Evolutionary conservation across 179 eudicot genomes (phyloP).

Genomic region (Dionaea muscipula): DNA sequence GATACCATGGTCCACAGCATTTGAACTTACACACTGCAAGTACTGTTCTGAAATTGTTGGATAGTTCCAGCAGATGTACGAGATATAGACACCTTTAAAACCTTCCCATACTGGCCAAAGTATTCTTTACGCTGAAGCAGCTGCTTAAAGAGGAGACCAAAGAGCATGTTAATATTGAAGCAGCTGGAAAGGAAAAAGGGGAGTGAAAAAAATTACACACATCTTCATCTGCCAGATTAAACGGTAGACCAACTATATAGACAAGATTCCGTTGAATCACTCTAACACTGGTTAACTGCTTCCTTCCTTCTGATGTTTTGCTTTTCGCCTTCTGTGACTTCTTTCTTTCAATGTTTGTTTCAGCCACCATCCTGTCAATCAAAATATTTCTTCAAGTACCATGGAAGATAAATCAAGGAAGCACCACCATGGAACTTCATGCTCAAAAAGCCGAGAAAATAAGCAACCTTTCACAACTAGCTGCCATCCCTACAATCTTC

Average conservation of each 20-base stretch:
- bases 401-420: not conserved
- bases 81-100: constrained; percentile 72
- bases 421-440: not conserved
- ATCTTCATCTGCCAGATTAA: constrained; percentile 81
- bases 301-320: constrained; percentile 62
- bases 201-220: constrained; percentile 22
- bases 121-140: constrained; percentile 64
- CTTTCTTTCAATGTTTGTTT: constrained; percentile 48
- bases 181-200: too few relatives aligned
- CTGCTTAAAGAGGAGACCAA: constrained; percentile 23
- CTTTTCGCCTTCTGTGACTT: constrained; percentile 58
- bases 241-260: constrained; percentile 79
- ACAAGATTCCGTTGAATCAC: constrained; percentile 86
- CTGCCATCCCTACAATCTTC: constrained; percentile 55
- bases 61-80: constrained; percentile 81
- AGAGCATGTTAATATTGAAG: not conserved
- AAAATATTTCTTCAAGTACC: not conserved
- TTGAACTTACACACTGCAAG: constrained; percentile 71
- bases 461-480: constrained; percentile 49
- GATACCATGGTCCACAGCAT: not conserved
- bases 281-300: constrained; percentile 72
- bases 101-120: constrained; percentile 87
- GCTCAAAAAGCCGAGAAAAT: constrained; percentile 7
- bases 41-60: constrained; percentile 77
- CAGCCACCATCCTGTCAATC: constrained; percentile 50